A percentile compares a stretch with the other conserved stretches of the same genome.
These are phyloP conservation scores for Candida dajiaensis DNA, from an alignment of 805 yeast species.

Conservation along the genomic window DNA sequence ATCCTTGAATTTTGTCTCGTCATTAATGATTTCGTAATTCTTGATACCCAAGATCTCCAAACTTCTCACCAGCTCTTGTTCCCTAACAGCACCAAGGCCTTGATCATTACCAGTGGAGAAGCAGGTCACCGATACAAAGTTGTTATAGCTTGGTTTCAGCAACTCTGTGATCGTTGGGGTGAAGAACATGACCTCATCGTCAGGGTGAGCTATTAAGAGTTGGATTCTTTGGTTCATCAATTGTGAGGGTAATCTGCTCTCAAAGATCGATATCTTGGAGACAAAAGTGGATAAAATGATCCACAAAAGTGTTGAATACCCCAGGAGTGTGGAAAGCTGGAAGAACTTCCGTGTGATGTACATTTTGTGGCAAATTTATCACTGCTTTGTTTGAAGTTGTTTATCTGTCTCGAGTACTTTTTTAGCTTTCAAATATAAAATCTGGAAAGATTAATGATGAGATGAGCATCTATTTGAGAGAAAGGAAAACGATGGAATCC, in stretches of 20 bases:
- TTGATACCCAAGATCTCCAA: constrained; percentile 48
- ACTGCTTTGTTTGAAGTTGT: neutral
- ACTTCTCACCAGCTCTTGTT: constrained; percentile 51
- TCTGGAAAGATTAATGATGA: too few relatives aligned
- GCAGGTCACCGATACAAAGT: constrained; percentile 55
- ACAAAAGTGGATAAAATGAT: neutral
- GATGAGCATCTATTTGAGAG: neutral
- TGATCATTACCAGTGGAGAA: constrained; percentile 74
- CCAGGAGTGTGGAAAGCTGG: neutral
- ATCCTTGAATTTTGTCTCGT: constrained; percentile 50
- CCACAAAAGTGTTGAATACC: neutral
- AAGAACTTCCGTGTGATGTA: neutral
- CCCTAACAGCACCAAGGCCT: constrained; percentile 62
- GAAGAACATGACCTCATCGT: constrained; percentile 97
- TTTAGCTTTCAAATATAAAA: too few relatives aligned
- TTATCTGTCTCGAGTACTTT: too few relatives aligned
- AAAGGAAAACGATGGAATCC: neutral
- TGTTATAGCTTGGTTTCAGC: constrained; percentile 41
- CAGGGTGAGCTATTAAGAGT: constrained; percentile 88
- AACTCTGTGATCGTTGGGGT: constrained; percentile 65
- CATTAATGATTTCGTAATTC: constrained; percentile 38
- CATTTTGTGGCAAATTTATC: neutral
- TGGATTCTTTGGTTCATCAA: constrained; percentile 26
- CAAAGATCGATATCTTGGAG: neutral
- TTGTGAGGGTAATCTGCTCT: neutral